phyloP scores from a whole-genome alignment of 805 yeast genomes.

The Saccharomyces jurei region DNA sequence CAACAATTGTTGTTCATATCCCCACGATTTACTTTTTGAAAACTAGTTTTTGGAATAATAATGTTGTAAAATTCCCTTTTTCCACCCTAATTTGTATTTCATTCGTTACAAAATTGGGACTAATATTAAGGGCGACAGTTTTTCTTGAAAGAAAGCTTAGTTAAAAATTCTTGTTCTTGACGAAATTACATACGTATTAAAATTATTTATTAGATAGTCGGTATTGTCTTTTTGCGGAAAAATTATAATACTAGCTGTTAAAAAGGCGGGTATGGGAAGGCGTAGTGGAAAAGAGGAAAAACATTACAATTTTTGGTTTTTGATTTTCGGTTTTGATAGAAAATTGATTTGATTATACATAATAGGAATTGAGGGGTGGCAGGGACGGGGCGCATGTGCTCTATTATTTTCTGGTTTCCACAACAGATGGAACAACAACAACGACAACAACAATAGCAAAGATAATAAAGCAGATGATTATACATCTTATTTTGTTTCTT shows the following conservation, averaged over 20 bases:
- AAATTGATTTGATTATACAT: not conserved
- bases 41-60: slow-evolving; percentile 32
- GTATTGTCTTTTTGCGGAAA: not conserved
- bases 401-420: slow-evolving; percentile 17
- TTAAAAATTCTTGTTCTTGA: not conserved
- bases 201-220: not conserved
- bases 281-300: not conserved
- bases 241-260: not conserved
- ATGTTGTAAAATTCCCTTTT: slow-evolving; percentile 19
- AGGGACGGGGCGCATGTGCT: not conserved
- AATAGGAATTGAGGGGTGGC: not conserved
- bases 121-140: slow-evolving; percentile 25
- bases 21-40: slow-evolving; percentile 23
- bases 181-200: not conserved
- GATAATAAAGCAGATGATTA: slow-evolving; percentile 50
- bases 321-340: not conserved
- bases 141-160: not conserved
- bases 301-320: not conserved
- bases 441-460: slow-evolving; percentile 56
- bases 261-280: not conserved
- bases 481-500: slow-evolving; percentile 79
- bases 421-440: slow-evolving; percentile 41
- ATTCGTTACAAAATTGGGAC: slow-evolving; percentile 27
- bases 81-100: slow-evolving; percentile 31
- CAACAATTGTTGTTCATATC: slow-evolving; percentile 23